Base-by-base conservation (phyloP, 306 rosid genomes). In the Abrus precatorius region DNA sequence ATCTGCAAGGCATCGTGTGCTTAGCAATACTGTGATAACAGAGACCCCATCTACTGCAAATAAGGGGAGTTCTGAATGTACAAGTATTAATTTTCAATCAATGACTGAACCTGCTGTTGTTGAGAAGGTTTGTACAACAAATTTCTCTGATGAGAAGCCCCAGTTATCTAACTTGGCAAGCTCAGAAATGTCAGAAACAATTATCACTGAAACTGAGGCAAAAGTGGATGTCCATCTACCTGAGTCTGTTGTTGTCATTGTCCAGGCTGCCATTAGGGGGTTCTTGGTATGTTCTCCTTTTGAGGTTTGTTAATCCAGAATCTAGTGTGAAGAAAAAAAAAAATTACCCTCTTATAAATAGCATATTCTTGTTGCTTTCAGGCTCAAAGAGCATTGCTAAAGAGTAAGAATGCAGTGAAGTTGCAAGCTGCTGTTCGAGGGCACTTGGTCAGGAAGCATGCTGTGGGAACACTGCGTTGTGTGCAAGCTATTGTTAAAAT, bases 351-450 rank as follows among this genome's bases (percentile, higher is more conserved):
- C 55, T 56, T 72, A 5, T 38, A 32, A 50, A 61, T 73, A 62
- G 59, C 45, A 13, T 75, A 28, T 47, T 70, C 57, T 12, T 40
- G 73, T 59, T 80, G 75, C 75, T 73, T 56, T 74, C 88, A 93
- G 99, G 98, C 94, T 73, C 92, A 33, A 68, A 87, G 79, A 76
- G 87, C 65, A 69, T 69, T 90, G 60, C 41, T 86, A 7, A 85
- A 92, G 85, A 82, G 60, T 41, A 88, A 88, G 87, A 89, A 86
- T 70, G 85, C 81, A 27, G 89, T 96, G 79, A 96, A 92, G 83
- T 84, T 96, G 92, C 99, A 96, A 90, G 98, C 99, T 85, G 93
- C 88, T 72, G 81, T 93, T 80, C 98, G 99, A 5, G 98, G 99
- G 71, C 92, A 89, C 88, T 88, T 96, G 89, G 99, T 89, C 14